Conservation (phyloP, 805 yeast genomes). For the Kodamaea lidongshanica region DNA sequence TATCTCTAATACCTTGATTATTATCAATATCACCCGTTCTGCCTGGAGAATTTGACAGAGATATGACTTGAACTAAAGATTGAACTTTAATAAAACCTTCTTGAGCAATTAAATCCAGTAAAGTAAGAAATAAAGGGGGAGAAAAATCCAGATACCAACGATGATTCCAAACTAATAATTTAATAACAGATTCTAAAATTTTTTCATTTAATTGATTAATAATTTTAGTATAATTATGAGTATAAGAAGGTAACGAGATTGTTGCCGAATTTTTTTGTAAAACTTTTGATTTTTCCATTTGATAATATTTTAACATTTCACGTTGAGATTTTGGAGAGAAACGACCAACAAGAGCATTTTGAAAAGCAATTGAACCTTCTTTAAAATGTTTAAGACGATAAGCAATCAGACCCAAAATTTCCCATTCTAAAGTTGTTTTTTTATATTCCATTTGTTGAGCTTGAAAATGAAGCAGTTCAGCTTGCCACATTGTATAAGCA, state of each 20-base stretch:
- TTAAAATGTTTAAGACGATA: constrained; percentile 76
- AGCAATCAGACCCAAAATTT: constrained; percentile 80
- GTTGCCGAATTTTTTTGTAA: constrained; percentile 21
- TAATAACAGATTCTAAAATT: constrained; percentile 64
- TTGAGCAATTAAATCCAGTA: constrained; percentile 59
- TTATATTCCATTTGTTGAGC: constrained; percentile 77
- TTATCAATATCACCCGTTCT: constrained; percentile 17
- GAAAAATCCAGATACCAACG: constrained; percentile 95
- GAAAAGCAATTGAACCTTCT: constrained; percentile 84
- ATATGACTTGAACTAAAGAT: constrained; percentile 63
- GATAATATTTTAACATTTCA: constrained; percentile 63
- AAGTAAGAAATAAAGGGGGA: constrained; percentile 52
- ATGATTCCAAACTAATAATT: constrained; percentile 93
- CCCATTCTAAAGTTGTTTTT: constrained; percentile 86
- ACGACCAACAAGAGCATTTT: constrained; percentile 60
- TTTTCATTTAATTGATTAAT: constrained; percentile 44
- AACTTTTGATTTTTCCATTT: constrained; percentile 40
- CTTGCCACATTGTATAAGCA: constrained; percentile 88
- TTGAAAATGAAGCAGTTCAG: constrained; percentile 82
- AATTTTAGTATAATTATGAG: constrained; percentile 33
- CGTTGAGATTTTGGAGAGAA: constrained; percentile 78
- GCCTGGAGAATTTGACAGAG: constrained; percentile 30
- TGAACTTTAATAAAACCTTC: constrained; percentile 76
- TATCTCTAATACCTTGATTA: constrained; percentile 50
- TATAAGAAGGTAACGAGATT: constrained; percentile 8